Evolutionary conservation across 176 grass and related monocot species (phyloP), one percentile per base, ranked within the genome.

Genomic region (Oryza nivara): DNA sequence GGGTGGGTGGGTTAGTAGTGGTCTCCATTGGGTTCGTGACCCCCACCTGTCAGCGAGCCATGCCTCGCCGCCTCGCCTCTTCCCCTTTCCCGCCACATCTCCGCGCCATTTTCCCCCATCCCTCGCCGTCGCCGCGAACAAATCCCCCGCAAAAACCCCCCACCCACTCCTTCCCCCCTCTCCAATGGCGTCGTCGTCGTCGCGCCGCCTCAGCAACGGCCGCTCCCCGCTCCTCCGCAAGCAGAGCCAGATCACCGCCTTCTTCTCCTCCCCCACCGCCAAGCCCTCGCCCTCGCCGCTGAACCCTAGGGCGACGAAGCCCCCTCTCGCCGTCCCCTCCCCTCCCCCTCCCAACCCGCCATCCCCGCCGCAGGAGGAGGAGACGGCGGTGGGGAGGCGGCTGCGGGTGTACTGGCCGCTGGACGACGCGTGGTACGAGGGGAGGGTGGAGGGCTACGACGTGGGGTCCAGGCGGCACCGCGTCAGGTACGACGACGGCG

Each of bases 171-270:
- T 49, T 43, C 30, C 60, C 5, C 51, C 6, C 76, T 1, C 12
- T 13, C 9, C 67, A 76, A 90, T 90, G 88, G 56, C 79, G 71
- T 75, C 52, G 22, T 10, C 52, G 38, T 16, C 58, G 87, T 90
- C 93, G 26, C 93, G 89, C 54, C 80, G 93, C 88, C 85, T 85
- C 54, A 98, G 91, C 85, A 91, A 92, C 60, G 93, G 93, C 89
- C 96, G 91, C 54, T 98, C 96, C 44, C 96, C 96, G 22, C 91
- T 98, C 64, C 77, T 94, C 12, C 88, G 93, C 48, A 90, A 95
- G 66, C 96, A 98, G 90, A 92, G 89, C 83, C 93, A 98, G 83
- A 95, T 98, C 85, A 98, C 96, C 63, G 63, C 88, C 83, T 98
- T 98, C 74, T 98, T 98, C 89, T 80, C 89, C 76, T 76, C 56